Conservation (phyloP, 495 filamentous ascomycete genomes). For the Bathelium albidoporum region DNA sequence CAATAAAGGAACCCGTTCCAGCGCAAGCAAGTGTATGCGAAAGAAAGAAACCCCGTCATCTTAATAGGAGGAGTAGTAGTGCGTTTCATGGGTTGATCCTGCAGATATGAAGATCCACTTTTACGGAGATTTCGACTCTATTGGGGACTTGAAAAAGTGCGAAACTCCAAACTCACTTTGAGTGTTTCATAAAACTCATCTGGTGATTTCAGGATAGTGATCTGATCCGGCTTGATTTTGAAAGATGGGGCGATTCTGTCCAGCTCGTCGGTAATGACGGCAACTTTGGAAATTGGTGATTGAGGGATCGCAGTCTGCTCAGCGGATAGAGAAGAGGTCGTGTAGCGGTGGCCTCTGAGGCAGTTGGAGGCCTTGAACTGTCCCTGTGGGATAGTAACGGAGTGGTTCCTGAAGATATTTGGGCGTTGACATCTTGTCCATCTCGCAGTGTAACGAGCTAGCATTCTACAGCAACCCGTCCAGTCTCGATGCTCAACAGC, state of each 20-base stretch:
- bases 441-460: constrained; percentile 20
- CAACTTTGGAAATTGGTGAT: constrained; percentile 41
- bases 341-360: constrained; percentile 1
- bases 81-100: not conserved
- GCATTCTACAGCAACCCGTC: constrained; percentile 16
- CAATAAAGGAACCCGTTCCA: too few species aligned
- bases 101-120: not conserved
- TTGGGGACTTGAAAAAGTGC: constrained; percentile 1
- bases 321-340: not conserved
- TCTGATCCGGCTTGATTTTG: constrained; percentile 67
- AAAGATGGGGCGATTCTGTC: constrained; percentile 86
- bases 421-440: constrained; percentile 5
- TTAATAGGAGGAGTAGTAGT: not conserved
- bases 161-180: constrained; percentile 47
- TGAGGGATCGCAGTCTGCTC: constrained; percentile 13
- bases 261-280: constrained; percentile 65
- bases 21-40: not conserved
- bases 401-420: not conserved
- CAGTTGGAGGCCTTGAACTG: too few species aligned
- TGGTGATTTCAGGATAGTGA: constrained; percentile 69
- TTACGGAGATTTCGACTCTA: constrained; percentile 4
- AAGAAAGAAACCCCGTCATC: not conserved
- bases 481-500: not conserved
- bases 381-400: not conserved
- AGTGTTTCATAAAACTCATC: constrained; percentile 77